These are phyloP conservation scores for Phytopythium montanum DNA, from an alignment of 352 stramenopile species.

Conservation along the genomic window DNA sequence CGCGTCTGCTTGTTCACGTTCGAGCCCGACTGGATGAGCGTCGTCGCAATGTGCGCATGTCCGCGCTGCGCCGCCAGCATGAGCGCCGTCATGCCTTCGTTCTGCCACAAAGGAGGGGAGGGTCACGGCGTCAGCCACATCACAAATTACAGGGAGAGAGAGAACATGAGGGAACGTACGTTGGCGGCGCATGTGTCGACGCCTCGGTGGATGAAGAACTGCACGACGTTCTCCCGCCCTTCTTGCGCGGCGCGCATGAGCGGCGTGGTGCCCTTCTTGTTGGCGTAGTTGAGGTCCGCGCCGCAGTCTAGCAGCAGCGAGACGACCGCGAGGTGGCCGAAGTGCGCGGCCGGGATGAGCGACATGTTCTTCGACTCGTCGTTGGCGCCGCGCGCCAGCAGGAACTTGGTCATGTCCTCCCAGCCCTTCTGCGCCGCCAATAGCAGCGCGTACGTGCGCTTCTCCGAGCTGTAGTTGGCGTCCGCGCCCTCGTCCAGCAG, in stretches of 20 bases:
- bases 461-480: slow-evolving; percentile 81
- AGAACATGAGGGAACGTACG: slow-evolving; percentile 21
- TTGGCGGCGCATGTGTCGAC: slow-evolving; percentile 74
- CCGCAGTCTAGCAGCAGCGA: slow-evolving; percentile 63
- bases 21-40: slow-evolving; percentile 74
- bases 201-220: slow-evolving; percentile 68
- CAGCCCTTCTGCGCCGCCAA: slow-evolving; percentile 83
- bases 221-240: slow-evolving; percentile 72
- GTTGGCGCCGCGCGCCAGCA: slow-evolving; percentile 63
- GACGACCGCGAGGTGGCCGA: slow-evolving; percentile 75
- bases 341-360: slow-evolving; percentile 81
- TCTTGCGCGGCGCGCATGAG: slow-evolving; percentile 86
- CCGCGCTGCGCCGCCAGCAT: slow-evolving; percentile 85
- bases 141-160: neutral
- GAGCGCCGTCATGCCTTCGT: slow-evolving; percentile 86
- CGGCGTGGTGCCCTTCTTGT: slow-evolving; percentile 85
- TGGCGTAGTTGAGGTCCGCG: slow-evolving; percentile 79
- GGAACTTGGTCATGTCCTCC: slow-evolving; percentile 61
- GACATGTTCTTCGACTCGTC: slow-evolving; percentile 85
- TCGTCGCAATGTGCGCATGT: slow-evolving; percentile 77
- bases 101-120: slow-evolving; percentile 20
- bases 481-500: slow-evolving; percentile 69
- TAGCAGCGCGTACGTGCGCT: slow-evolving; percentile 72
- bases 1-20: slow-evolving; percentile 88
- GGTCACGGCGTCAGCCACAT: slow-evolving; percentile 3